Conservation (phyloP, 2,329 filamentous ascomycete genomes). For the Hypoxylon sp. region DNA sequence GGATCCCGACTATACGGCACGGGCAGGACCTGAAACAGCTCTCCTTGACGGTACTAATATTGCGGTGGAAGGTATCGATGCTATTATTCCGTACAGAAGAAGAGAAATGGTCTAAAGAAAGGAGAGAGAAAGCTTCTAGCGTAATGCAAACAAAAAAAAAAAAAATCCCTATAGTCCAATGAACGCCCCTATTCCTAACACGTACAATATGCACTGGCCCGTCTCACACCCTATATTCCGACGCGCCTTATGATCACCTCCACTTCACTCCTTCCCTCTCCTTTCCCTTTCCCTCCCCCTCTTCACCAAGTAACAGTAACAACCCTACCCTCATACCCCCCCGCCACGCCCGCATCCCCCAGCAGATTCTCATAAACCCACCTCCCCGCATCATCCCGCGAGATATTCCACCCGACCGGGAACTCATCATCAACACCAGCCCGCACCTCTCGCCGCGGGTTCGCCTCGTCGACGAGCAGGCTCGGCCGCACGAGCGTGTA, state of each 20-base stretch:
- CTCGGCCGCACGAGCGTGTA: slow-evolving; percentile 52
- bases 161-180: no score
- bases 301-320: slow-evolving; percentile 47
- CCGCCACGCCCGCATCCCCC: slow-evolving; percentile 22
- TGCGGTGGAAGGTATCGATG: slow-evolving; percentile 2
- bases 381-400: slow-evolving; percentile 55
- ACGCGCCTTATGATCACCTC: no score
- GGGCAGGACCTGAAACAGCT: slow-evolving; percentile 19
- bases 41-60: not conserved
- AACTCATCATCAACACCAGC: slow-evolving; percentile 52
- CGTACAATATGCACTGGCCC: no score
- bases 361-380: slow-evolving; percentile 56
- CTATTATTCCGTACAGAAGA: not conserved
- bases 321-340: slow-evolving; percentile 47
- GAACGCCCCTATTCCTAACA: no score
- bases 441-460: slow-evolving; percentile 42
- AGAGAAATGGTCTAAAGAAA: no score
- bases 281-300: no score
- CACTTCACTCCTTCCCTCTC: no score
- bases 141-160: slow-evolving; percentile 21
- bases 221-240: no score
- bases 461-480: slow-evolving; percentile 46
- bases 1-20: slow-evolving; percentile 19
- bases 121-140: no score
- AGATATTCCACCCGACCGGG: slow-evolving; percentile 57